A percentile compares a stretch with the other conserved stretches of the same genome.
Evolutionary conservation across 169 alveolate genomes (phyloP).

Genomic region (Cryptosporidium parvum): DNA sequence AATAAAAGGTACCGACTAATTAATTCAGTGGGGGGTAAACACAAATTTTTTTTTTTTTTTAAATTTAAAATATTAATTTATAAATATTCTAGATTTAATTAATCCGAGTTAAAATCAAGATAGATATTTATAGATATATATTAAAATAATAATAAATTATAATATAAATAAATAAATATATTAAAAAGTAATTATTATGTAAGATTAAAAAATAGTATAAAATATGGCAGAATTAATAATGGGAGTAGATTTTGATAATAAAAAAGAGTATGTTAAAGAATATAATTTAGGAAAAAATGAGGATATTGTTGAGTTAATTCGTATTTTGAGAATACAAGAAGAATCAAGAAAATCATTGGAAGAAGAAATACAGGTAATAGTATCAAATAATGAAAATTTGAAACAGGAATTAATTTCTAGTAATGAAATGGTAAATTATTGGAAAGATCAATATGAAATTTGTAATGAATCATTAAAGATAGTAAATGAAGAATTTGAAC

Average conservation of each 20-base stretch:
- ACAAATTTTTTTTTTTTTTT: no score
- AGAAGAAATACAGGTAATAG: slow-evolving; percentile 29
- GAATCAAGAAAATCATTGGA: slow-evolving; percentile 19
- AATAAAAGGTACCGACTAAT: background rate
- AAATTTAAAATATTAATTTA: no score
- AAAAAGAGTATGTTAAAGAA: background rate
- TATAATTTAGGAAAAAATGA: background rate
- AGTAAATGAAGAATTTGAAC: slow-evolving; percentile 30
- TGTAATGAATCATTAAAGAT: slow-evolving; percentile 39
- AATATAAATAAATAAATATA: background rate
- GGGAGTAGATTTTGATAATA: slow-evolving; percentile 5
- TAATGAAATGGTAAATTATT: slow-evolving; percentile 32
- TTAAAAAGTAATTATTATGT: background rate
- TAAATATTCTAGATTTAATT: background rate
- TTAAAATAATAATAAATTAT: background rate
- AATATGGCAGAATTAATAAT: background rate
- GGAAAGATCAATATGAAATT: slow-evolving; percentile 61
- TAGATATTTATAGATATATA: background rate
- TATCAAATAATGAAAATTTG: slow-evolving; percentile 28
- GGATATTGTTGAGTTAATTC: background rate
- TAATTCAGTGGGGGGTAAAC: background rate
- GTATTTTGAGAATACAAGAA: slow-evolving; percentile 8
- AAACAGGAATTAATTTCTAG: slow-evolving; percentile 27
- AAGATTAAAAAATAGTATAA: background rate
- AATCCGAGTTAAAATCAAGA: background rate